Conservation (phyloP, 768 basidiomycete species). For the Chiua virens region DNA sequence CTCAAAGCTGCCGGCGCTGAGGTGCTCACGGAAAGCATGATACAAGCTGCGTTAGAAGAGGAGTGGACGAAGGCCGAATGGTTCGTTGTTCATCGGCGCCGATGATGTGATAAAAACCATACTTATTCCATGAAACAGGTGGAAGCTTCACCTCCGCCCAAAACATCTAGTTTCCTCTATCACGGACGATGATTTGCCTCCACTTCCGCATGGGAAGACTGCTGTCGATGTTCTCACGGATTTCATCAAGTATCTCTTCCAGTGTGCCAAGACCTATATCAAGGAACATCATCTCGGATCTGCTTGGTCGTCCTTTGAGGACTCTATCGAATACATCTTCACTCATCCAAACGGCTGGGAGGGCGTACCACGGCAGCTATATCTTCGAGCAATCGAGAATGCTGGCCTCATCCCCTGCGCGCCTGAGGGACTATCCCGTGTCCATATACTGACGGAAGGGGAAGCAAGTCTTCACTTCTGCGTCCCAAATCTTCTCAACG, state of each 20-base stretch:
- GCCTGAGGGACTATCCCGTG: constrained; percentile 9
- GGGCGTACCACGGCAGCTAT: constrained; percentile 20
- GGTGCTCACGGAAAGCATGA: constrained; percentile 27
- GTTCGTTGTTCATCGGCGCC: constrained; percentile 1
- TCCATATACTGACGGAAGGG: constrained; percentile 21
- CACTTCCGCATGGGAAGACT: constrained; percentile 21
- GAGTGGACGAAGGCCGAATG: constrained; percentile 18
- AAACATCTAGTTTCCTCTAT: constrained; percentile 14
- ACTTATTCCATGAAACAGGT: constrained; percentile 13
- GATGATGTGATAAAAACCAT: not conserved
- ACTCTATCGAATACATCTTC: constrained; percentile 19
- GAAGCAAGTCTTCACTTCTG: constrained; percentile 33
- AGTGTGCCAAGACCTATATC: no score
- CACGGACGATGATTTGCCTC: constrained; percentile 29
- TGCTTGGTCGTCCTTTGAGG: no score
- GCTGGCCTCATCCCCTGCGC: constrained; percentile 20
- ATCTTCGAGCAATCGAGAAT: constrained; percentile 17
- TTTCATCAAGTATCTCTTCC: no score
- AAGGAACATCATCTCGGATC: no score
- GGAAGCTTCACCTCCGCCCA: constrained; percentile 26
- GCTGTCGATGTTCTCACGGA: constrained; percentile 13
- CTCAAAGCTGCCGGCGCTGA: no score
- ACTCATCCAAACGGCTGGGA: constrained; percentile 33
- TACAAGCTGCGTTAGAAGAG: constrained; percentile 35
- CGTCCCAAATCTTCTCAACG: constrained; percentile 36